Evolutionary conservation across 257 asterid genomes (phyloP).

Genomic region (Marsdenia floribunda): DNA sequence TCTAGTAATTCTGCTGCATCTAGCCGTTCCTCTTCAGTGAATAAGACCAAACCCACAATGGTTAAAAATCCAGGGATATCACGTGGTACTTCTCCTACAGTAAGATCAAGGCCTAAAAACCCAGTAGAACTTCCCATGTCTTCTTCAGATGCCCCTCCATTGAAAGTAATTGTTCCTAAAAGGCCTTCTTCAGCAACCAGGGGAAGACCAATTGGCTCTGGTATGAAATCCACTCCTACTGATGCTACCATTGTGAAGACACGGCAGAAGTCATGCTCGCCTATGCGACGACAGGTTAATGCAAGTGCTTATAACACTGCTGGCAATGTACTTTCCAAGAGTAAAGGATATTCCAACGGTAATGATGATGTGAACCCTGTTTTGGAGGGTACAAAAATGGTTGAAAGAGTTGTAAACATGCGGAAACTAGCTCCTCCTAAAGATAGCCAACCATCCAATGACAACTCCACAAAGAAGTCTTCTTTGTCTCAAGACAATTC

Average conservation of each 20-base stretch:
- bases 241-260: constrained; percentile 29
- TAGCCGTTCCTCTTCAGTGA: constrained; percentile 25
- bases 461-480: constrained; percentile 40
- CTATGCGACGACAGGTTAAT: constrained; percentile 37
- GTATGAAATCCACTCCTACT: constrained; percentile 22
- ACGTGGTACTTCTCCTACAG: constrained; percentile 43
- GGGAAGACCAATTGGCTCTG: constrained; percentile 35
- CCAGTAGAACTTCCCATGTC: constrained; percentile 29
- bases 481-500: constrained; percentile 40
- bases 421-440: constrained; percentile 89
- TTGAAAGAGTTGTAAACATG: constrained; percentile 85
- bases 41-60: constrained; percentile 25
- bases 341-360: constrained; percentile 37
- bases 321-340: constrained; percentile 33
- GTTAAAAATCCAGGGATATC: constrained; percentile 29
- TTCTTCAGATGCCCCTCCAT: constrained; percentile 30
- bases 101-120: constrained; percentile 51
- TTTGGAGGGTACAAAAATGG: constrained; percentile 74
- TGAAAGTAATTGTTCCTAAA: constrained; percentile 31
- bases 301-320: constrained; percentile 21
- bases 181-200: constrained; percentile 70
- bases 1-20: constrained; percentile 23
- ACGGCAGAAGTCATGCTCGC: constrained; percentile 62
- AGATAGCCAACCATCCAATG: constrained; percentile 30
- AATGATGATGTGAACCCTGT: constrained; percentile 72